Evolutionary conservation across 306 rosid genomes (phyloP).

Genomic region (Chamaecrista fasciculata): DNA sequence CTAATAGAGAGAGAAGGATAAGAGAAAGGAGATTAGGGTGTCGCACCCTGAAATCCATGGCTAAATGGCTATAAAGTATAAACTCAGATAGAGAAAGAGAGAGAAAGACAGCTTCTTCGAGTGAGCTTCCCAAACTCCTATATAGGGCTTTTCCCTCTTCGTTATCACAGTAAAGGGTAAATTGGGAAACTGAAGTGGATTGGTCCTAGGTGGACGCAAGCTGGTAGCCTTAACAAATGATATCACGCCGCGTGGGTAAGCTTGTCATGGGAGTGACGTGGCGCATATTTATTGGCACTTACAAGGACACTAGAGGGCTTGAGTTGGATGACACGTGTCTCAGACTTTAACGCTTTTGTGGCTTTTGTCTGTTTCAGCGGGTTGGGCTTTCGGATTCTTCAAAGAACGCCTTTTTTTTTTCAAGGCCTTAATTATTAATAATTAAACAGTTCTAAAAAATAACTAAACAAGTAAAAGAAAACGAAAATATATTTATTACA

Average conservation of each 20-base stretch:
- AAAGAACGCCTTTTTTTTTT: no score
- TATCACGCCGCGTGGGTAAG: rapidly evolving
- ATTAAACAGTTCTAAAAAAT: no score
- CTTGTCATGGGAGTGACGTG: constrained; percentile 48
- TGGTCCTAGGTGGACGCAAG: constrained; percentile 14
- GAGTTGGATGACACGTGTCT: constrained; percentile 34
- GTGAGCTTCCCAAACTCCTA: constrained; percentile 24
- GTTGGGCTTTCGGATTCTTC: neutral
- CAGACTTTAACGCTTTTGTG: neutral
- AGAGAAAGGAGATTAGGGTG: constrained; percentile 62
- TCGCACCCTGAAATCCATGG: constrained; percentile 79
- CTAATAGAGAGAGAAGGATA: constrained; percentile 53
- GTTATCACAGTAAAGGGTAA: constrained; percentile 19
- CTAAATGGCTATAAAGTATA: constrained; percentile 1
- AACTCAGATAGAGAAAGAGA: constrained; percentile 18
- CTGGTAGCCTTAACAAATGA: neutral
- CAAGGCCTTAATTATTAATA: no score
- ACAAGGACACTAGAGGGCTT: neutral
- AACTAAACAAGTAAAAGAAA: no score
- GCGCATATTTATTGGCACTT: constrained; percentile 35
- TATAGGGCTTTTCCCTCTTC: constrained; percentile 21
- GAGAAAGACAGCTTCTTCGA: constrained; percentile 16
- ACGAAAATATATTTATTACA: no score
- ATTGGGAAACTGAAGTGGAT: constrained; percentile 17
- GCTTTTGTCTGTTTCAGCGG: neutral